Conservation (phyloP, 2,329 filamentous ascomycete species). For the Verticillium zaregamsianum region DNA sequence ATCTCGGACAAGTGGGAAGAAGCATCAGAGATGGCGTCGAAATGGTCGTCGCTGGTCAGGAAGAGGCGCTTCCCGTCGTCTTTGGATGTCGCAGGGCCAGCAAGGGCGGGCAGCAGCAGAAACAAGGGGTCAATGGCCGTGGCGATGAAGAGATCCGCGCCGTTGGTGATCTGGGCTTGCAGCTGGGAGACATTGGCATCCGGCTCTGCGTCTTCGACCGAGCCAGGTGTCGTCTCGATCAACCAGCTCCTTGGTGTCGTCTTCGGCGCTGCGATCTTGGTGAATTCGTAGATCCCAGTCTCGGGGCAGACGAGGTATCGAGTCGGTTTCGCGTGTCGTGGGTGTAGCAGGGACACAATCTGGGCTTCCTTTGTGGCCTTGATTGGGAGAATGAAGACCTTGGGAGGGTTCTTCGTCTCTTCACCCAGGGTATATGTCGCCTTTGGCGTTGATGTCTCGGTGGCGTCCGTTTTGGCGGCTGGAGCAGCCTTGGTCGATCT, state of each 20-base stretch:
- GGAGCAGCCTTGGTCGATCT: conserved; percentile 36
- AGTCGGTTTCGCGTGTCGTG: conserved; percentile 48
- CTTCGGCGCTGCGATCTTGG: conserved; percentile 48
- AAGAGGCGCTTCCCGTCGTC: conserved; percentile 58
- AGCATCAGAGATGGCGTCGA: conserved; percentile 57
- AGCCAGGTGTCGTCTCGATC: conserved; percentile 32
- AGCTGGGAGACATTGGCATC: conserved; percentile 10
- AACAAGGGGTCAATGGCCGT: conserved; percentile 84
- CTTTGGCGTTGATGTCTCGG: conserved; percentile 20
- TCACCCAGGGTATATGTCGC: conserved; percentile 35
- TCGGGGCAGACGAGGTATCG: conserved; percentile 61
- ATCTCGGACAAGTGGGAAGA: conserved; percentile 57
- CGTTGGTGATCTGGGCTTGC: conserved; percentile 46
- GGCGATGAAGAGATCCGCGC: conserved; percentile 74
- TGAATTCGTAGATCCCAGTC: conserved; percentile 63
- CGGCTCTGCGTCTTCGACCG: conserved; percentile 13
- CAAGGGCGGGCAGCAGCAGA: conserved; percentile 70
- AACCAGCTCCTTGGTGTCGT: conserved; percentile 59
- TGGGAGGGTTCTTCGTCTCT: conserved; percentile 39
- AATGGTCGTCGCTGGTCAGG: conserved; percentile 65
- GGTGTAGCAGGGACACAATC: conserved; percentile 57
- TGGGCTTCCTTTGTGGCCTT: conserved; percentile 48
- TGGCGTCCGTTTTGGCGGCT: conserved; percentile 23
- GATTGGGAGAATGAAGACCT: conserved; percentile 59
- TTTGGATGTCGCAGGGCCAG: conserved; percentile 34